Evolutionary conservation across 2,329 filamentous ascomycete species (phyloP).

Genomic region (Pseudogymnoascus sp.): DNA sequence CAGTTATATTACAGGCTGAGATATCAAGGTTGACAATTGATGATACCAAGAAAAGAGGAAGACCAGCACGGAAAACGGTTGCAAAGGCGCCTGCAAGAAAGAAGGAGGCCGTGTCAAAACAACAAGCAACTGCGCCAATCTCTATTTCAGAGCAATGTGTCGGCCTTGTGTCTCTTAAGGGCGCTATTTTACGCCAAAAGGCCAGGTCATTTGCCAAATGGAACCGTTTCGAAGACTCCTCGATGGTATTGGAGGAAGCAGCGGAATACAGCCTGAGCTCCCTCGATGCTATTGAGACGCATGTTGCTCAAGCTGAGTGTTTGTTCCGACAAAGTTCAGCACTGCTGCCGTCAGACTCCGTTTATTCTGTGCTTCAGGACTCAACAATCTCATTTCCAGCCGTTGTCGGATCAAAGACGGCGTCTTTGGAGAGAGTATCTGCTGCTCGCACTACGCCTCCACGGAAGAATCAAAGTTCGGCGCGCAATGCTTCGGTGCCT

Average conservation of each 20-base stretch:
- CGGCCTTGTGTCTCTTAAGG: conserved; percentile 35
- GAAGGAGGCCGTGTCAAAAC: conserved; percentile 16
- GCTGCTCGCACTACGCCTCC: conserved; percentile 19
- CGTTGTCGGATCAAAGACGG: conserved; percentile 32
- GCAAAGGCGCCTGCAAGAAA: conserved; percentile 22
- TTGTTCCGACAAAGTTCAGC: conserved; percentile 61
- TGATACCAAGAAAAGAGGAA: conserved; percentile 25
- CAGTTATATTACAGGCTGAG: conserved; percentile 17
- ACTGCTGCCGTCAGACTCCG: conserved; percentile 68
- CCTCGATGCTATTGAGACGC: conserved; percentile 38
- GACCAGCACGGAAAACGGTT: conserved; percentile 23
- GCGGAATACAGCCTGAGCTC: conserved; percentile 35
- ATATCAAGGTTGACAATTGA: conserved; percentile 25
- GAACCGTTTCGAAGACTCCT: conserved; percentile 46
- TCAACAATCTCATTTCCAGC: conserved; percentile 85
- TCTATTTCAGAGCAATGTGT: conserved; percentile 27
- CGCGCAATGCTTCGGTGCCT: not conserved
- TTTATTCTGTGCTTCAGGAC: conserved; percentile 84
- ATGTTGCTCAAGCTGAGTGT: conserved; percentile 58
- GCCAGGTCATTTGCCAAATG: conserved; percentile 36
- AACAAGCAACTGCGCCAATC: conserved; percentile 13
- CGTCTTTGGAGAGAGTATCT: conserved; percentile 19
- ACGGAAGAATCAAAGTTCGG: conserved; percentile 13
- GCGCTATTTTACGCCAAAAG: conserved; percentile 42
- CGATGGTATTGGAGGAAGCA: conserved; percentile 45